Conservation (phyloP, 345 rosid species). For the Citrus unshiu region DNA sequence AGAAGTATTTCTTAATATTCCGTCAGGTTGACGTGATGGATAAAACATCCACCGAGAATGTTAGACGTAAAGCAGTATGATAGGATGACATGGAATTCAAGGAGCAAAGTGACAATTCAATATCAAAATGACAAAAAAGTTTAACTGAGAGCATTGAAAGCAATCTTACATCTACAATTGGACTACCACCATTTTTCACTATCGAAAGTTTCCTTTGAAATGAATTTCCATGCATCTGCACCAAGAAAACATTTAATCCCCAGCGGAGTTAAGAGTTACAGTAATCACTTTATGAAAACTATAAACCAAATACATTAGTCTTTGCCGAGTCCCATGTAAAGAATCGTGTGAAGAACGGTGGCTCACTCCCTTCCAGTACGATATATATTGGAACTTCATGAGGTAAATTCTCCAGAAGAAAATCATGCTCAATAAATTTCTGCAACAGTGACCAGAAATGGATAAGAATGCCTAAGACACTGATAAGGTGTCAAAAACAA, state of each 20-base stretch:
- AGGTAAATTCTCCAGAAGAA: conserved; percentile 67
- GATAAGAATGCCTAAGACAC: conserved; percentile 3
- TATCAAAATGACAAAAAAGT: not conserved
- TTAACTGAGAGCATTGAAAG: conserved; percentile 1
- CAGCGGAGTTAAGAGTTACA: conserved; percentile 8
- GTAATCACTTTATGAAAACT: not conserved
- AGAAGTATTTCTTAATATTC: not conserved
- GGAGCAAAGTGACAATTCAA: not conserved
- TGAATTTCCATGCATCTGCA: conserved; percentile 95
- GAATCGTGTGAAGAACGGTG: conserved; percentile 89
- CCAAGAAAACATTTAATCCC: conserved; percentile 16
- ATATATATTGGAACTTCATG: conserved; percentile 69
- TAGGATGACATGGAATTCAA: not conserved
- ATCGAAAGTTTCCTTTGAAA: conserved; percentile 87
- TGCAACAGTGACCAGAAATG: conserved; percentile 26
- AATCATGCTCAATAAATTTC: conserved; percentile 81
- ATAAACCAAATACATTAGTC: conserved; percentile 53
- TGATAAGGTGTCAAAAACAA: not conserved
- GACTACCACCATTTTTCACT: conserved; percentile 69
- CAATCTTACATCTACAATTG: conserved; percentile 64
- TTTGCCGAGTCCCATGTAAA: conserved; percentile 92
- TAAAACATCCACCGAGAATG: too few species aligned
- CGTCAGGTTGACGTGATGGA: not conserved
- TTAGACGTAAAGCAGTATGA: not conserved
- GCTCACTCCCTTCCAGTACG: conserved; percentile 87